These are phyloP conservation scores for Apodospora peruviana DNA, from an alignment of 495 filamentous ascomycete species.

Conservation along the genomic window DNA sequence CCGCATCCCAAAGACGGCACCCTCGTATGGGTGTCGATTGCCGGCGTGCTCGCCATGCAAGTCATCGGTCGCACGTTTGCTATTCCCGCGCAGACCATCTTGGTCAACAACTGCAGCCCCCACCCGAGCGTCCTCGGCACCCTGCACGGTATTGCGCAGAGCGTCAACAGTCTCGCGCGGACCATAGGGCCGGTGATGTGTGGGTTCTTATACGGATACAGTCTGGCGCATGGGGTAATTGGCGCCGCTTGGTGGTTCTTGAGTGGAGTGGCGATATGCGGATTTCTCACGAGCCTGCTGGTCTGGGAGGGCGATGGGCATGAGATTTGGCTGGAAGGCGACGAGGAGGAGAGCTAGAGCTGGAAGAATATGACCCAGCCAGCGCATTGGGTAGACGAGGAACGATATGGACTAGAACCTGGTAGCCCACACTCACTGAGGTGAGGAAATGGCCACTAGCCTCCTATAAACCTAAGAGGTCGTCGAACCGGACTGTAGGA, in stretches of 20 bases:
- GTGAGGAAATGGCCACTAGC: too few species aligned
- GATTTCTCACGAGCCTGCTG: constrained; percentile 55
- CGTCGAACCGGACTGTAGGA: too few species aligned
- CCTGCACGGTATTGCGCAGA: constrained; percentile 77
- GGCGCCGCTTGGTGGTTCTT: constrained; percentile 77
- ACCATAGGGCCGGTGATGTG: constrained; percentile 71
- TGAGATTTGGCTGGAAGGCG: constrained; percentile 63
- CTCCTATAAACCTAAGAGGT: too few species aligned
- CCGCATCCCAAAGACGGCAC: constrained; percentile 60
- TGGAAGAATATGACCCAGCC: too few species aligned
- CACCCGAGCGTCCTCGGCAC: constrained; percentile 77
- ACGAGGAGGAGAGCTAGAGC: constrained; percentile 49
- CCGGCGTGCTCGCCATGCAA: constrained; percentile 62
- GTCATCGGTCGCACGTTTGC: constrained; percentile 79
- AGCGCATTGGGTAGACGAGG: too few species aligned
- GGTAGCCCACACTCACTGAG: too few species aligned
- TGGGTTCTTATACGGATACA: constrained; percentile 66
- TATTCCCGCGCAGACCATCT: constrained; percentile 67
- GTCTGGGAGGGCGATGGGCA: constrained; percentile 71
- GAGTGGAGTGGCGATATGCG: constrained; percentile 56
- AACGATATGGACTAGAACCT: too few species aligned
- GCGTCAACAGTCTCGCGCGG: constrained; percentile 61
- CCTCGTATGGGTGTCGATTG: constrained; percentile 63
- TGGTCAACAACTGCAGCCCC: constrained; percentile 79
- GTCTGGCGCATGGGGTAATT: constrained; percentile 62